phyloP scores from a whole-genome alignment of 768 basidiomycete genomes.

The Rhizopogon rudus region DNA sequence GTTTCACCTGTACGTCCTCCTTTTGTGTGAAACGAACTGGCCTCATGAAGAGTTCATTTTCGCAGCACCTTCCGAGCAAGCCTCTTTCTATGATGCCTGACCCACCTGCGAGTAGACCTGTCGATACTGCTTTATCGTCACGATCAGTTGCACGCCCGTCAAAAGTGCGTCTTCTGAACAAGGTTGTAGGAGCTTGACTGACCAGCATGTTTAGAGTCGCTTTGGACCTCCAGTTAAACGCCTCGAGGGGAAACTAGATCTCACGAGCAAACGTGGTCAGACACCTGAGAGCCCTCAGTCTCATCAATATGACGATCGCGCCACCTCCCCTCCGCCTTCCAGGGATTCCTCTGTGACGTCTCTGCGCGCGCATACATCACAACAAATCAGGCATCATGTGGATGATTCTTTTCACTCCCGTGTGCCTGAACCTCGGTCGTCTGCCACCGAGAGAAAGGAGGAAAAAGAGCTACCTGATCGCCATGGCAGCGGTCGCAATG shows the following conservation, averaged over 20 bases:
- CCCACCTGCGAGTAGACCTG: neutral
- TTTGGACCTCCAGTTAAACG: constrained; percentile 24
- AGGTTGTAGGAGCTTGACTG: neutral
- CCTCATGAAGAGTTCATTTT: too few species aligned
- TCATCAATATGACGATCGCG: constrained; percentile 15
- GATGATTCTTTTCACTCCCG: neutral
- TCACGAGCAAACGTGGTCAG: neutral
- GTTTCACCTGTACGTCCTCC: constrained; percentile 16
- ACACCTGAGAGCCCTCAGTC: constrained; percentile 13
- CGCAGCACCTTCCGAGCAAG: neutral
- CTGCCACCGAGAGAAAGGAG: too few species aligned
- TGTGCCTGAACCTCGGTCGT: neutral
- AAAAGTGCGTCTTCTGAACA: neutral
- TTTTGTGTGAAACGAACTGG: neutral
- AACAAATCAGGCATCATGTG: neutral
- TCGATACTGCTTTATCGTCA: neutral
- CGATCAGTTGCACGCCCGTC: neutral
- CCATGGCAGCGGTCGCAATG: neutral
- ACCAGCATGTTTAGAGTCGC: constrained; percentile 18
- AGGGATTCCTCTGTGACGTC: constrained; percentile 24
- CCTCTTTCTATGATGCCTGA: neutral
- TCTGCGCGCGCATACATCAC: constrained; percentile 7
- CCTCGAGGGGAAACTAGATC: neutral
- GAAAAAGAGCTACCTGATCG: neutral
- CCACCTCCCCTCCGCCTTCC: constrained; percentile 24